Base-by-base conservation (phyloP, 805 yeast species). In the Ogataea ganodermae region DNA sequence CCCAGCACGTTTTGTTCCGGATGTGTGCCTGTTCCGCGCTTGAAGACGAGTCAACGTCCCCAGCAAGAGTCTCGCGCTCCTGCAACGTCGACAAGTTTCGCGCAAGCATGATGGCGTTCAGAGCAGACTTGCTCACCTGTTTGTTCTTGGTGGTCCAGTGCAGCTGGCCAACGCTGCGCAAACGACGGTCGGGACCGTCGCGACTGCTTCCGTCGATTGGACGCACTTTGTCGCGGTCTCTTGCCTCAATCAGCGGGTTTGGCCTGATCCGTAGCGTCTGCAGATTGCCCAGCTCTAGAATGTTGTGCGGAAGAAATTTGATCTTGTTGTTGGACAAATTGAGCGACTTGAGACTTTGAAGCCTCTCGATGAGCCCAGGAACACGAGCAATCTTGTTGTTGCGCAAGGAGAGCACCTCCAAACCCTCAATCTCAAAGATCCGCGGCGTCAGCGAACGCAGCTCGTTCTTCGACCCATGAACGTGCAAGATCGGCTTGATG, bases 191-290 rank as follows among this genome's bases (percentile, higher is more conserved):
- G 1, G 28, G 30, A 2, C 30, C 33, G 3, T 46, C 47, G 62
- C 68, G 2, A 47, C 61, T 8, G 67, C 60, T 20, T 60, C 58
- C 13, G 54, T 42, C 46, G 2, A 61, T 47, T 20, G 35, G 39
- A 23, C 9, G 43, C 13, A 41, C 52, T n/a, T 48, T 40, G 4
- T 35, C 48, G 17, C 50, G 45, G 35, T 52, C 54, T 27, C 56
- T 24, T 40, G 58, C 46, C 48, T 60, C 53, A 58, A 65, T 50
- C 52, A 69, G 67, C 6, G 79, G 78, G 52, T 81, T 81, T 1
- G 86, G 86, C 24, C 84, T 75, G 0, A 83, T 75, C 12, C 78
- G 65, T n/a, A 82, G 63, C 1, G 72, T 71, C 16, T 66, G 62
- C 26, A 82, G 58, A 2, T 65, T 57, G 1, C 71, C 65, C 12